Conservation (phyloP, 345 rosid species). For the Ceriops tagal region DNA sequence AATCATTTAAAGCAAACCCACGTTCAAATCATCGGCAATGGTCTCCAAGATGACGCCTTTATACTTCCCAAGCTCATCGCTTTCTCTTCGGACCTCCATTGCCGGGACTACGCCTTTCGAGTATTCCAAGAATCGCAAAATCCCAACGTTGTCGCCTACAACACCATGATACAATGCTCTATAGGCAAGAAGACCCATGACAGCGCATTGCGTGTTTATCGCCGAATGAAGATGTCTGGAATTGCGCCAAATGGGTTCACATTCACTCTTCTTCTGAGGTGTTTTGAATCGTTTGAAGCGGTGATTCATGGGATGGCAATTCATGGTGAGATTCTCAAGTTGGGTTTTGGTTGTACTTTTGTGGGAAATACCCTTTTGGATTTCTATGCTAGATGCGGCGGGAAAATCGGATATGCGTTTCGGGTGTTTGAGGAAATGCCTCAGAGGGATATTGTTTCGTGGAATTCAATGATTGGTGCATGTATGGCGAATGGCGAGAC, state of each 20-base stretch:
- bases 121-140: conserved; percentile 11
- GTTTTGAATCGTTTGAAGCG: conserved; percentile 26
- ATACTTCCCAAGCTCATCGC: conserved; percentile 29
- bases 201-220: conserved; percentile 20
- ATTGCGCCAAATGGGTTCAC: conserved; percentile 30
- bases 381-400: conserved; percentile 22
- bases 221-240: conserved; percentile 27
- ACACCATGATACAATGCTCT: conserved; percentile 32
- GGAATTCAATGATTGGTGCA: conserved; percentile 33
- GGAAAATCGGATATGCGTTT: conserved; percentile 14
- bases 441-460: conserved; percentile 25
- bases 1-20: conserved; percentile 27
- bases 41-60: conserved; percentile 17
- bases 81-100: conserved; percentile 24
- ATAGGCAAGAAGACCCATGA: conserved; percentile 20
- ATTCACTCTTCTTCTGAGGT: conserved; percentile 28
- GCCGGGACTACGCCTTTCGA: conserved; percentile 14
- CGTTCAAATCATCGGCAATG: conserved; percentile 25
- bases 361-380: conserved; percentile 28
- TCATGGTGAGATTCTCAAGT: conserved; percentile 27
- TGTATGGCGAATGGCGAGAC: conserved; percentile 19
- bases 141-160: conserved; percentile 23
- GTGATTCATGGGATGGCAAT: conserved; percentile 19
- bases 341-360: conserved; percentile 25
- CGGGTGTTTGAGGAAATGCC: conserved; percentile 32